Conservation (phyloP, 2,329 filamentous ascomycete species). For the Colletotrichum plurivorum region DNA sequence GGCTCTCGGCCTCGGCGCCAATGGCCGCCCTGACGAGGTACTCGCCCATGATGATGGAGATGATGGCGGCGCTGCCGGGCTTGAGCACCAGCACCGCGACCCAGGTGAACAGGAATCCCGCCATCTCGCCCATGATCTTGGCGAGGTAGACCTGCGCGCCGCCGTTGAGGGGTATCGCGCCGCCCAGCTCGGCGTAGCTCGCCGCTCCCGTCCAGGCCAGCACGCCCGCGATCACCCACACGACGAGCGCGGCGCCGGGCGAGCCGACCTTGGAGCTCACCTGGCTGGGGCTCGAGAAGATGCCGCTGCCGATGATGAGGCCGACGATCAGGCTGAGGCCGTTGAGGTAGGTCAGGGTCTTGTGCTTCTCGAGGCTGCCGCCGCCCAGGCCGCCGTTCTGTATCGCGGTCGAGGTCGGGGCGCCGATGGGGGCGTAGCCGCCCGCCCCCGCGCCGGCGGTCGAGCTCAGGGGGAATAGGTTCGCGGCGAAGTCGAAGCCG, state of each 20-base stretch:
- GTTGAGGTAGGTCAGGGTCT: constrained; percentile 95
- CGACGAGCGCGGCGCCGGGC: constrained; percentile 88
- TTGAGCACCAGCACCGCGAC: constrained; percentile 94
- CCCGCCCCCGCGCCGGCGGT: constrained; percentile 76
- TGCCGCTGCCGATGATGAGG: constrained; percentile 94
- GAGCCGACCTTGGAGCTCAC: constrained; percentile 94
- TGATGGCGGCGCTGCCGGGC: constrained; percentile 92
- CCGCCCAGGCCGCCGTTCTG: constrained; percentile 74
- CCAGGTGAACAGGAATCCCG: constrained; percentile 97
- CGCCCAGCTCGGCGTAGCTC: constrained; percentile 95
- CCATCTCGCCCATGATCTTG: constrained; percentile 95
- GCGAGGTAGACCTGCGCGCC: constrained; percentile 94
- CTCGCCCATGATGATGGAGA: constrained; percentile 98
- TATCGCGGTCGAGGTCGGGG: constrained; percentile 60
- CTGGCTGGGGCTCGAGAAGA: constrained; percentile 94
- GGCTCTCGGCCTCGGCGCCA: constrained; percentile 85
- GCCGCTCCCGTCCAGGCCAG: constrained; percentile 96
- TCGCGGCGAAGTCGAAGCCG: constrained; percentile 94
- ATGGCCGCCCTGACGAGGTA: constrained; percentile 92
- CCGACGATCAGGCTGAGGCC: constrained; percentile 92
- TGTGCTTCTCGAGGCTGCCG: constrained; percentile 92
- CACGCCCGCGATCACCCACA: constrained; percentile 92
- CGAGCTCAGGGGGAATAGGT: constrained; percentile 91
- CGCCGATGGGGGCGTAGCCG: constrained; percentile 89
- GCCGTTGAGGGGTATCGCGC: constrained; percentile 95